Conservation (phyloP, 2,329 filamentous ascomycete genomes). For the Epichloe glyceriae region DNA sequence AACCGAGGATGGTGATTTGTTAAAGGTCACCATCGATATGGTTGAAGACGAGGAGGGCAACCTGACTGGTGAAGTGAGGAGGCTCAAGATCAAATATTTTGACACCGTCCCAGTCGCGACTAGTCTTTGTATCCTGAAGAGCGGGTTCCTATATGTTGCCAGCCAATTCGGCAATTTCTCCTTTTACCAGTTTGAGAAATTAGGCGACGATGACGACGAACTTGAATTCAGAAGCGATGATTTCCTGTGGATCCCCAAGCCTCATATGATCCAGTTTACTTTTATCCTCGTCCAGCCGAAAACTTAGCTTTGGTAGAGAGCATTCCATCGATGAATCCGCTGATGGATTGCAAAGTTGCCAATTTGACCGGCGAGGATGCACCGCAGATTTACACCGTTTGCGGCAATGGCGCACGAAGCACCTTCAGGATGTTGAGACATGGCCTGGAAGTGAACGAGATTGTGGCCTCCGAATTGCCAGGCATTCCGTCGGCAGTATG, state of each 20-base stretch:
- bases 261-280: constrained; percentile 68
- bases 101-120: constrained; percentile 86
- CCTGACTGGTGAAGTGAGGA: constrained; percentile 65
- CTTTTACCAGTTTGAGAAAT: constrained; percentile 94
- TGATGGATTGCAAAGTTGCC: constrained; percentile 82
- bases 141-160: constrained; percentile 85
- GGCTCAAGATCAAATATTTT: constrained; percentile 92
- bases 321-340: constrained; percentile 78
- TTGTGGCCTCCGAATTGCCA: constrained; percentile 85
- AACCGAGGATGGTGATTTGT: constrained; percentile 93
- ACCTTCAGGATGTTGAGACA: constrained; percentile 87
- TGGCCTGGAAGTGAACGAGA: constrained; percentile 83
- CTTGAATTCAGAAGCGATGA: constrained; percentile 73
- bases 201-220: constrained; percentile 91
- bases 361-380: constrained; percentile 88
- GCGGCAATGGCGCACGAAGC: constrained; percentile 77
- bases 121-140: constrained; percentile 84
- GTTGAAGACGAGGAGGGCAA: constrained; percentile 67
- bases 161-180: constrained; percentile 88
- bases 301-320: constrained; percentile 78
- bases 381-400: constrained; percentile 89
- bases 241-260: constrained; percentile 62
- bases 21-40: constrained; percentile 93
- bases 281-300: constrained; percentile 64
- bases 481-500: constrained; percentile 85